Base-by-base conservation (phyloP, 2,329 filamentous ascomycete species). In the Ascochyta koolunga region DNA sequence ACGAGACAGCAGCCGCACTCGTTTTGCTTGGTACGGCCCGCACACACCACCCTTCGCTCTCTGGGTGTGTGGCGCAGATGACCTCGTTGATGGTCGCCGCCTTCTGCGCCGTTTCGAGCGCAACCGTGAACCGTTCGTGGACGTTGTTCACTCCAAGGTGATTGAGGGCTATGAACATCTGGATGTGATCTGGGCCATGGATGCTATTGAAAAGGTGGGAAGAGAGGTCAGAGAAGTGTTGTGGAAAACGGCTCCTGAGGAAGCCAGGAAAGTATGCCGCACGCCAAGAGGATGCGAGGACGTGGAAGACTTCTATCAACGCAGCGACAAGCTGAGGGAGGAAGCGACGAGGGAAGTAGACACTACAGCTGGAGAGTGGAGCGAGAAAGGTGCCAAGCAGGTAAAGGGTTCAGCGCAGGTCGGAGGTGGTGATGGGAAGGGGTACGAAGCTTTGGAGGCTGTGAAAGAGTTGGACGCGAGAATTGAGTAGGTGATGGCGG, bases 121-220 rank as follows among this genome's bases (percentile, higher is more conserved):
- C 36, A 89, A 89, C 0, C 81, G 90, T 22, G 93, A 98, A 73
- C 93, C 93, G 1, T 81, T 91, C 67, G 91, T 96, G 8, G 80
- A 83, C 33, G 78, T 97, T 5, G 90, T 96, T 4, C 90, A 96
- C 75, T 83, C 84, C 59, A 96, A 91, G 70, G 80, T 96, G 19
- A 89, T 97, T 37, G 86, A 90, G 2, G 90, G 89, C 40, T 75
- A 96, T 71, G 93, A 97, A 77, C 93, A 98, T 75, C 82, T 98
- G 4, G 93, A 97, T 76, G 91, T 97, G 1, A 86, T 98, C 32
- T 97, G 93, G 93, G 92, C 93, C 0, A 91, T 97, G 81, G 92
- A 97, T 68, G 86, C 87, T 0, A 85, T 92, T 15, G 87, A 93
- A 41, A 85, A 93, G 71, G 90, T 97, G 0, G 95, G 93, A 5